Evolutionary conservation across 208 protist genomes (phyloP), one percentile per base, ranked within the genome.

Genomic region (Trypanosoma caninum): DNA sequence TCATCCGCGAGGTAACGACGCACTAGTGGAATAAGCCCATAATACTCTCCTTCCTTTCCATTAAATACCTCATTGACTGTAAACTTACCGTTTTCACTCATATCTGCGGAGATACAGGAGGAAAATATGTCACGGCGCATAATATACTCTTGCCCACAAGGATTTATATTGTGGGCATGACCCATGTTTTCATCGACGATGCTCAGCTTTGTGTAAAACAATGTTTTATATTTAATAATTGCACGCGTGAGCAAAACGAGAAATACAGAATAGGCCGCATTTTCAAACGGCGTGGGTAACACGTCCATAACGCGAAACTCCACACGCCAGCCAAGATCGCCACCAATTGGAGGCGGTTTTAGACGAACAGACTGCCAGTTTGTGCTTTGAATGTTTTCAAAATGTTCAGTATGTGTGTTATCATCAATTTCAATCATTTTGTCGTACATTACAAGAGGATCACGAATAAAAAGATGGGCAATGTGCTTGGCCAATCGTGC

Each of bases 381-480:
- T 37, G 97, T 99, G 3, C 91, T 97, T 64, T 99, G 97, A 64
- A 99, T 98, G 72, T 99, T 99, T 71, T 99, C 97, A 85, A 99
- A 99, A 68, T 99, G 98, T 60, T 99, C 98, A 16, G 76, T 89
- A 59, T 93, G 59, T 6, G 84, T 90, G 2, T 52, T 65, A 71
- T 99, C 96, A 62, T 99, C 95, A 46, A 98, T 85, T 61, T 98
- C 93, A 59, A 97, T 87, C 76, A 87, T 91, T 63, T 90, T 73
- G 52, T 90, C 77, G 62, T 97, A 99, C 47, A 99, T 86, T 2
- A 99, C 97, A 0, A 99, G 82, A 23, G 98, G 98, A 80, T 99
- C 98, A 20, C 98, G 91, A 59, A 99, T 97, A 65, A 99, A 99
- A 25, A 99, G 82, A 74, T 99, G 97, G 0, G 98, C 89, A 42